phyloP scores from a whole-genome alignment of 305 asterid genomes.

The Fraxinus greggii region DNA sequence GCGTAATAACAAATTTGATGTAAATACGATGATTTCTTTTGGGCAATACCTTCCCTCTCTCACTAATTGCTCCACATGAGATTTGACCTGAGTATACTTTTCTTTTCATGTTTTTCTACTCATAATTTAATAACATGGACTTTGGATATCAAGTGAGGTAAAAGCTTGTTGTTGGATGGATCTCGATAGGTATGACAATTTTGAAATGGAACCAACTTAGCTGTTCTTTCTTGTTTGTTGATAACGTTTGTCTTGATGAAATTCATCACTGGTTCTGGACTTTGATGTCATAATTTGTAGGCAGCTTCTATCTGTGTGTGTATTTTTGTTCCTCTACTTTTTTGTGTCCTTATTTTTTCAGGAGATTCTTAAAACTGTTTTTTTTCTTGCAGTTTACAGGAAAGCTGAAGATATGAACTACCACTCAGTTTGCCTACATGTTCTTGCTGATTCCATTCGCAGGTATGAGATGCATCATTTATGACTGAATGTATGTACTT shows the following conservation, averaged over 20 bases:
- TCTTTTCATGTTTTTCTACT: not conserved
- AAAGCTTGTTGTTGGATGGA: not conserved
- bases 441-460: constrained; percentile 93
- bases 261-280: not conserved
- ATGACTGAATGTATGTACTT: not conserved
- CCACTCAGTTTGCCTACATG: constrained; percentile 94
- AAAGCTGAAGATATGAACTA: constrained; percentile 95
- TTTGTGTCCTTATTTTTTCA: not conserved
- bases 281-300: not conserved
- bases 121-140: not conserved
- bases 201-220: not conserved
- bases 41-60: not conserved
- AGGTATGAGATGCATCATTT: constrained; percentile 49
- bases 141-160: not conserved
- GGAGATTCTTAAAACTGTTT: constrained; percentile 9
- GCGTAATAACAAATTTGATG: not conserved
- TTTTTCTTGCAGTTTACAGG: constrained; percentile 67
- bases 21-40: not conserved
- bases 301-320: not conserved
- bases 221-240: not conserved
- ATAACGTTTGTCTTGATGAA: not conserved
- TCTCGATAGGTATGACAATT: not conserved
- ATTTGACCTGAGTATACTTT: not conserved
- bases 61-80: not conserved
- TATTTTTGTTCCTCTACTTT: not conserved